Base-by-base conservation (phyloP, 2,329 filamentous ascomycete genomes). In the Xylaria digitata region DNA sequence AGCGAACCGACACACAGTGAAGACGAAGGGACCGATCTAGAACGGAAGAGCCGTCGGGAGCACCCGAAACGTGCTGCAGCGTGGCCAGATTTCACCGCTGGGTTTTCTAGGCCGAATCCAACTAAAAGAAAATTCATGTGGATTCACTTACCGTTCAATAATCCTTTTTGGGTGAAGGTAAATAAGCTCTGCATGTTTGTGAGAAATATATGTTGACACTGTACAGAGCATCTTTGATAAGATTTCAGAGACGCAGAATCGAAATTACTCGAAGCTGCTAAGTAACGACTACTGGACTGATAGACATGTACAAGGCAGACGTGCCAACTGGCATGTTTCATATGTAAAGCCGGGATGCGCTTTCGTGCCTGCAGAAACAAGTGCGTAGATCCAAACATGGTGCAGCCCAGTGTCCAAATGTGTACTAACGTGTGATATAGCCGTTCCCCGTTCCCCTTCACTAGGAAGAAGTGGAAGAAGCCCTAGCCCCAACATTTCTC, bases 141-240 rank as follows among this genome's bases (percentile, higher is more conserved):
- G 86, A 82, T 88, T 53, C 86, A 88, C 74, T 70, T 86, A 19
- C 84, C 86, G 0, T 87, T 83, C 32, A 88, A 85, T 8, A 87
- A 88, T 58, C 85, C 86, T 0, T 80, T 83, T 0, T 88, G 86
- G 86, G 86, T 87, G 2, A 86, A 85, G 79, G 85, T 85, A 72
- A 66, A 77, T 4, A 55, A 42, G 4, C 34, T 65, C 52, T 61
- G 69, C 6, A 61, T 6, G 61, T 72, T 0, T 19, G 8, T 68
- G 73, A 9, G 68, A 70, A 3, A 71, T 72, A 19, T 56, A 69
- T 21, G 74, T 75, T 75, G 50, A 77, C 75, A 63, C 68, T 70
- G 19, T 6, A 15, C 13, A 78, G 76, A 70, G 66, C 52, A 75
- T 78, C 6, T 80, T 82, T 50, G 74, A 78, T 26, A 84, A 80